phyloP scores from a whole-genome alignment of 768 basidiomycete genomes.

The Pisolithus marmoratus region DNA sequence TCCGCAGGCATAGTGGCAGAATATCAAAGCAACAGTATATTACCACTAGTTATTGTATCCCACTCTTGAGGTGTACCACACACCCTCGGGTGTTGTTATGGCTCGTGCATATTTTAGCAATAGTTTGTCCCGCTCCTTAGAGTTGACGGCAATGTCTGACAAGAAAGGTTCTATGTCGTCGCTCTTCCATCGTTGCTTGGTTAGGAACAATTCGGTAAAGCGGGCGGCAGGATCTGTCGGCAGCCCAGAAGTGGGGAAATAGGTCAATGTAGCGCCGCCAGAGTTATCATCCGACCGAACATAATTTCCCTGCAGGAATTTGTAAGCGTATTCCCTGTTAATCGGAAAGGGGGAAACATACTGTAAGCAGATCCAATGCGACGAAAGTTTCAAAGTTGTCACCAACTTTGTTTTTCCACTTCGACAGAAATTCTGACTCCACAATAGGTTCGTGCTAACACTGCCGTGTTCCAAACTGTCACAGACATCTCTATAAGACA shows the following conservation, averaged over 20 bases:
- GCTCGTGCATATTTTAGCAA: constrained; percentile 83
- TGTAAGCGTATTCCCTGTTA: background rate
- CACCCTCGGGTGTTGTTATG: constrained; percentile 58
- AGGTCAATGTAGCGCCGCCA: constrained; percentile 42
- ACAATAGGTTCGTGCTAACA: constrained; percentile 54
- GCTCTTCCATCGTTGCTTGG: constrained; percentile 66
- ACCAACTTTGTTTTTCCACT: constrained; percentile 73
- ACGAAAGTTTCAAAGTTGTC: constrained; percentile 66
- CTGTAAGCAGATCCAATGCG: constrained; percentile 63
- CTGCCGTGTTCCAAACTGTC: background rate
- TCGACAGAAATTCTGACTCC: constrained; percentile 48
- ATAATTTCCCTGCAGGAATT: constrained; percentile 67
- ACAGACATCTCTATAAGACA: background rate
- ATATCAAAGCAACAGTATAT: background rate
- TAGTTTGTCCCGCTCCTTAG: constrained; percentile 83
- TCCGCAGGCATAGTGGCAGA: background rate
- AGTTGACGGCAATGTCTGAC: constrained; percentile 72
- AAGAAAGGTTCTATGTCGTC: constrained; percentile 83
- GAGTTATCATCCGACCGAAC: constrained; percentile 34
- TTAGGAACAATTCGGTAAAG: constrained; percentile 85
- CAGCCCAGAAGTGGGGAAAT: constrained; percentile 72
- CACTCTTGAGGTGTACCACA: constrained; percentile 71
- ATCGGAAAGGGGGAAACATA: constrained; percentile 25
- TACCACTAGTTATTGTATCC: constrained; percentile 46
- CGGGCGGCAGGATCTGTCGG: constrained; percentile 74